These are phyloP conservation scores for Fabrea salina DNA, from an alignment of 169 alveolate species.

Conservation along the genomic window DNA sequence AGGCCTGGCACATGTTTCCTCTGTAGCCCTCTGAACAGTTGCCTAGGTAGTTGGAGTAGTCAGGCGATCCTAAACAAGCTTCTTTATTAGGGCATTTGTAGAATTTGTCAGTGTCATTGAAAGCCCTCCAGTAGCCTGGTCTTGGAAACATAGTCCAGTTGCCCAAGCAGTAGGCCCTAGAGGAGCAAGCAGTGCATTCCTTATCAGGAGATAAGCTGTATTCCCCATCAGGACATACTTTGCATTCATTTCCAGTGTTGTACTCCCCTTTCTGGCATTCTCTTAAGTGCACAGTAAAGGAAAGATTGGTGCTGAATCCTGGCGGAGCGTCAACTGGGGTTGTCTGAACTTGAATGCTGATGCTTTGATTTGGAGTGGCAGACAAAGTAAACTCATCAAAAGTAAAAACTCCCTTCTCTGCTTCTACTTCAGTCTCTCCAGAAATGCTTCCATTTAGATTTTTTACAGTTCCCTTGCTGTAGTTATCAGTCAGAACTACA, in stretches of 20 bases:
- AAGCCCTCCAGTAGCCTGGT: conserved; percentile 54
- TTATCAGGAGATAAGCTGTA: background rate
- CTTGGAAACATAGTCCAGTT: conserved; percentile 37
- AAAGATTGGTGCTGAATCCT: background rate
- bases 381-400: background rate
- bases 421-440: background rate
- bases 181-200: background rate
- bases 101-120: conserved; percentile 37
- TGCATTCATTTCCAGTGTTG: background rate
- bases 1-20: conserved; percentile 9
- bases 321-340: background rate
- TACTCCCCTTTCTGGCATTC: conserved; percentile 18
- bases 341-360: background rate
- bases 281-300: background rate
- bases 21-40: background rate
- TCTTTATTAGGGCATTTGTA: conserved; percentile 35
- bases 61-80: conserved; percentile 49
- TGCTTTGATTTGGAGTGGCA: background rate
- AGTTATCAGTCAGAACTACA: background rate
- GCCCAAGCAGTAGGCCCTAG: conserved; percentile 40
- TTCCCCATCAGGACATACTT: background rate
- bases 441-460: background rate
- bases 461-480: background rate
- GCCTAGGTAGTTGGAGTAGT: background rate
- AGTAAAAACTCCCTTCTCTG: background rate